These are phyloP conservation scores for Blastobotrys raffinosifermentans DNA, from an alignment of 1,139 yeast genomes.

Conservation along the genomic window DNA sequence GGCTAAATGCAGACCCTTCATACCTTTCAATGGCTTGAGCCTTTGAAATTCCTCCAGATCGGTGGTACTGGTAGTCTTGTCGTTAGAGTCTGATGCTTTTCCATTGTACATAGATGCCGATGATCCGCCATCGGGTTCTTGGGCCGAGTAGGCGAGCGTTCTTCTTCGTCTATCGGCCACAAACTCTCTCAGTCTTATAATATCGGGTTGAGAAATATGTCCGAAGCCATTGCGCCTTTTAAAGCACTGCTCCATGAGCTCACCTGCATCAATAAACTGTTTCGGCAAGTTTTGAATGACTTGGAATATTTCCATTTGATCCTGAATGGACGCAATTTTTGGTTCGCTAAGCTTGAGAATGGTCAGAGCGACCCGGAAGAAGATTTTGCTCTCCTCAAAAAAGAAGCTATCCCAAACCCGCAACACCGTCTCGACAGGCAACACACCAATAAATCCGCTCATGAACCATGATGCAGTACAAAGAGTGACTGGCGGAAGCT, in stretches of 20 bases:
- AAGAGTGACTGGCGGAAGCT: slow-evolving; percentile 82
- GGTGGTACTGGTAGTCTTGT: slow-evolving; percentile 7
- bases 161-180: slow-evolving; percentile 46
- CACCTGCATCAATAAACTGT: slow-evolving; percentile 60
- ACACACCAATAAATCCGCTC: slow-evolving; percentile 83
- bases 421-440: slow-evolving; percentile 82
- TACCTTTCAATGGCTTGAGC: slow-evolving; percentile 14
- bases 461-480: slow-evolving; percentile 98
- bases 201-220: slow-evolving; percentile 73
- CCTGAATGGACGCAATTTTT: slow-evolving; percentile 40
- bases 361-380: slow-evolving; percentile 78
- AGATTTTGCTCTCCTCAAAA: slow-evolving; percentile 83
- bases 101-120: no score
- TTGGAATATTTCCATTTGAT: slow-evolving; percentile 84
- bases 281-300: slow-evolving; percentile 80
- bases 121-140: no score
- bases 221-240: slow-evolving; percentile 71
- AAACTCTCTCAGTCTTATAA: slow-evolving; percentile 67
- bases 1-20: slow-evolving; percentile 12
- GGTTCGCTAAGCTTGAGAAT: slow-evolving; percentile 77
- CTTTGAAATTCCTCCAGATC: slow-evolving; percentile 19
- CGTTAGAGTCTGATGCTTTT: neutral
- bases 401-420: slow-evolving; percentile 94
- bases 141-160: neutral
- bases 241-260: slow-evolving; percentile 66